Evolutionary conservation across 225 moss, liverwort and hornwort genomes (phyloP).

Genomic region (Bryum argenteum): DNA sequence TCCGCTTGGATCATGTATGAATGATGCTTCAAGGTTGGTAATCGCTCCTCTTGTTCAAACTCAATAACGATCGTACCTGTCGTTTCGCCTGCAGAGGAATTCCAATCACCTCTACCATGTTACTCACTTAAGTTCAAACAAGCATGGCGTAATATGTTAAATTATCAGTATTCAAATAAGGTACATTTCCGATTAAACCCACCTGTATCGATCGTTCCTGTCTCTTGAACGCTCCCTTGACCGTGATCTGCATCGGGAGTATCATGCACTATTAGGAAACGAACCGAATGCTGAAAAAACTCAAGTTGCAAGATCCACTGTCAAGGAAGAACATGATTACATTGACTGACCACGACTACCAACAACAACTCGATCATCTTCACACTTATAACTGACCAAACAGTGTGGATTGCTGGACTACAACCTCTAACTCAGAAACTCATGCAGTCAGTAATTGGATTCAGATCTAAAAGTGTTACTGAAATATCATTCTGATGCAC

Average conservation of each 20-base stretch:
- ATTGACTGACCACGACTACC: background rate
- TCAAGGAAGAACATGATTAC: background rate
- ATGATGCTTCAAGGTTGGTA: slow-evolving; percentile 24
- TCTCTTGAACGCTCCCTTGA: slow-evolving; percentile 77
- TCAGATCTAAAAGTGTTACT: background rate
- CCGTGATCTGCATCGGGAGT: slow-evolving; percentile 41
- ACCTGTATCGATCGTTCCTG: slow-evolving; percentile 79
- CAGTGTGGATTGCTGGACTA: no score
- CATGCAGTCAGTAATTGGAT: no score
- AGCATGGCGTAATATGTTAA: no score
- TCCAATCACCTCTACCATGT: background rate
- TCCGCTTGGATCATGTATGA: slow-evolving; percentile 19
- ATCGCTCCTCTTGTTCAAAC: slow-evolving; percentile 22
- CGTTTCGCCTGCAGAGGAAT: slow-evolving; percentile 51
- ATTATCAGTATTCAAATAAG: background rate
- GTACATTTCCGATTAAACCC: slow-evolving; percentile 5
- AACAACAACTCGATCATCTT: background rate
- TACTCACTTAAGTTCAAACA: no score
- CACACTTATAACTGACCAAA: background rate
- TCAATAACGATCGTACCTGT: slow-evolving; percentile 67
- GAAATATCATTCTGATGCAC: background rate
- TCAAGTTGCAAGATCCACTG: background rate
- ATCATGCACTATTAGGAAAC: background rate
- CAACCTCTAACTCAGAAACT: no score
- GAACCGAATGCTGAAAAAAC: background rate